phyloP scores from a whole-genome alignment of 768 basidiomycete genomes.

The Collybiopsis luxurians region DNA sequence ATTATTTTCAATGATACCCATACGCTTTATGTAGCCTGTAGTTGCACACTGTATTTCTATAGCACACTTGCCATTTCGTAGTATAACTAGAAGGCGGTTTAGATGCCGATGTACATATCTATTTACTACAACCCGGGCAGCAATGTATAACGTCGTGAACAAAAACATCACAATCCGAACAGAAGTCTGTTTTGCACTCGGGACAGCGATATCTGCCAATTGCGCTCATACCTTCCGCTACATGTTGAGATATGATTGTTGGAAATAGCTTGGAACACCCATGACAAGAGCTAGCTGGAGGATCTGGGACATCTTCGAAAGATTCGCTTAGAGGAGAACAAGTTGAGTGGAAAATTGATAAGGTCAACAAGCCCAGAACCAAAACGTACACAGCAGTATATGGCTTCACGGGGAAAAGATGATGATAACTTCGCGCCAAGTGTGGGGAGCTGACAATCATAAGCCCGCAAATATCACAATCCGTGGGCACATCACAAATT shows the following conservation, averaged over 20 bases:
- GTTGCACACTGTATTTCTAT: slow-evolving; percentile 4
- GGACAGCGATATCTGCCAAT: slow-evolving; percentile 88
- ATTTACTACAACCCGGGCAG: slow-evolving; percentile 82
- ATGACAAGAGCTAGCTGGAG: slow-evolving; percentile 52
- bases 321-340: slow-evolving; percentile 28
- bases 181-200: slow-evolving; percentile 85
- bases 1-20: neutral
- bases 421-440: slow-evolving; percentile 93
- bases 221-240: slow-evolving; percentile 72
- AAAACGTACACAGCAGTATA: slow-evolving; percentile 76
- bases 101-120: too few species aligned
- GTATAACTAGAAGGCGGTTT: too few species aligned
- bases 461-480: slow-evolving; percentile 94
- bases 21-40: neutral
- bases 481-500: slow-evolving; percentile 97
- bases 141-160: slow-evolving; percentile 94
- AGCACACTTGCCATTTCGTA: too few species aligned
- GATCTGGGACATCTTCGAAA: slow-evolving; percentile 32
- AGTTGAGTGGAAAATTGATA: slow-evolving; percentile 3
- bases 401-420: slow-evolving; percentile 90
- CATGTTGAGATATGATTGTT: slow-evolving; percentile 29
- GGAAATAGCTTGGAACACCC: slow-evolving; percentile 79
- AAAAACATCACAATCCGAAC: slow-evolving; percentile 94
- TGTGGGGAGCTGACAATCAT: slow-evolving; percentile 99
- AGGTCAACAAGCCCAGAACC: slow-evolving; percentile 5